Conservation (phyloP, 441 rosid genomes). For the Gossypium davidsonii region DNA sequence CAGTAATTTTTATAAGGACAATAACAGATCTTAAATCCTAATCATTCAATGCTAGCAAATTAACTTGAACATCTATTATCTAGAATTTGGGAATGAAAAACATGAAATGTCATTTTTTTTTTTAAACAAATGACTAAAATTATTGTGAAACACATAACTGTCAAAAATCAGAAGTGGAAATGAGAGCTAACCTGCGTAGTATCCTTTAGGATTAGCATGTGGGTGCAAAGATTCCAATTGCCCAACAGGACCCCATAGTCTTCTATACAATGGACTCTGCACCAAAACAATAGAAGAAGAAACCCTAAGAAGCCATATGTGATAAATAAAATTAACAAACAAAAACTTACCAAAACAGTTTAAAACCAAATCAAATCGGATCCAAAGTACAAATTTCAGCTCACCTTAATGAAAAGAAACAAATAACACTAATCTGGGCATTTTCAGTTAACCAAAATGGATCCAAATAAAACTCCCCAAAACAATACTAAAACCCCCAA, state of each 20-base stretch:
- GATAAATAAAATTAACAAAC: neutral
- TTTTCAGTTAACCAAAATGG: conserved; percentile 11
- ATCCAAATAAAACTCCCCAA: conserved; percentile 16
- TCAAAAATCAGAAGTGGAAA: neutral
- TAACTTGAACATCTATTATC: neutral
- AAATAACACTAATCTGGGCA: neutral
- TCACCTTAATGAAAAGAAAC: conserved; percentile 11
- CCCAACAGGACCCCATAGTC: conserved; percentile 85
- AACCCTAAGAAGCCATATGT: neutral
- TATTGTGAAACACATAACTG: neutral
- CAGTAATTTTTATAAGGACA: neutral
- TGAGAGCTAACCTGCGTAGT: conserved; percentile 55
- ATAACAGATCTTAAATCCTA: neutral
- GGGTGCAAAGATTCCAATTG: conserved; percentile 72
- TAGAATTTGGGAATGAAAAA: neutral
- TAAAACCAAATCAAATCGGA: conserved; percentile 8
- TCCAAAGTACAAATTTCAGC: neutral
- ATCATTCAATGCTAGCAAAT: neutral
- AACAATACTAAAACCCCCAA: neutral
- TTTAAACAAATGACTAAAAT: neutral
- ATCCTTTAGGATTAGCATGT: conserved; percentile 72
- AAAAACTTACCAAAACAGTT: conserved; percentile 1
- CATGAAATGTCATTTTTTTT: neutral
- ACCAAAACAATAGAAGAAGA: conserved; percentile 10
- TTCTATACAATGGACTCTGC: conserved; percentile 68